These are phyloP conservation scores for Lachnellula hyalina DNA, from an alignment of 2,329 filamentous ascomycete species.

Conservation along the genomic window DNA sequence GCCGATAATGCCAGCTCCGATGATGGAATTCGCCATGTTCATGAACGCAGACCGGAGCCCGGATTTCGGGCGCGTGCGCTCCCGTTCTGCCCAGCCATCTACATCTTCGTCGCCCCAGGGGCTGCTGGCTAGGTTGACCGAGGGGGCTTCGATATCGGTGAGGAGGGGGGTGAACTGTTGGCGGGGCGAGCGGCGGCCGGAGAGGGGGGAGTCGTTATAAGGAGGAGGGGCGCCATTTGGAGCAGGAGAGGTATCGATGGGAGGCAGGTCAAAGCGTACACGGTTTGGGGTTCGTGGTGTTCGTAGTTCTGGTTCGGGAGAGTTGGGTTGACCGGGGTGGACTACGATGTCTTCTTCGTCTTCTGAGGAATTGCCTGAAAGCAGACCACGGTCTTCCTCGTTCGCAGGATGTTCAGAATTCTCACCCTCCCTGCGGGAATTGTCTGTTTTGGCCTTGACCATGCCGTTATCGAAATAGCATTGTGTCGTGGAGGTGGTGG, in stretches of 20 bases:
- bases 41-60: slow-evolving; percentile 86
- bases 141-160: slow-evolving; percentile 78
- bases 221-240: slow-evolving; percentile 40
- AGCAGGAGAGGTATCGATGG: slow-evolving; percentile 26
- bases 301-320: slow-evolving; percentile 15
- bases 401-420: slow-evolving; percentile 15
- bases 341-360: slow-evolving; percentile 29
- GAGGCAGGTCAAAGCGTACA: slow-evolving; percentile 33
- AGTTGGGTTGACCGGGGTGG: slow-evolving; percentile 17
- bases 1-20: slow-evolving; percentile 69
- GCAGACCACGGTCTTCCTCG: slow-evolving; percentile 38
- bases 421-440: slow-evolving; percentile 26
- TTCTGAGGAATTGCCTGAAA: slow-evolving; percentile 28
- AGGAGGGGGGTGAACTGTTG: slow-evolving; percentile 56
- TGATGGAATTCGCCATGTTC: slow-evolving; percentile 99
- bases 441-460: slow-evolving; percentile 38
- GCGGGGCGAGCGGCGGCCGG: slow-evolving; percentile 28
- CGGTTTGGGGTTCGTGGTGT: slow-evolving; percentile 31
- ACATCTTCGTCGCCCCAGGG: slow-evolving; percentile 37
- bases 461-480: slow-evolving; percentile 38
- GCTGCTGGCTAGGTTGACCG: slow-evolving; percentile 55
- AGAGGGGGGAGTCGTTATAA: slow-evolving; percentile 26
- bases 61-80: slow-evolving; percentile 68
- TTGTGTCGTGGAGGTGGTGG: slow-evolving; percentile 24
- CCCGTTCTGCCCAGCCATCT: slow-evolving; percentile 46